A percentile compares a stretch with the other conserved stretches of the same genome.
Conservation (phyloP, 768 basidiomycete species). For the Coprinellus micaceus region DNA sequence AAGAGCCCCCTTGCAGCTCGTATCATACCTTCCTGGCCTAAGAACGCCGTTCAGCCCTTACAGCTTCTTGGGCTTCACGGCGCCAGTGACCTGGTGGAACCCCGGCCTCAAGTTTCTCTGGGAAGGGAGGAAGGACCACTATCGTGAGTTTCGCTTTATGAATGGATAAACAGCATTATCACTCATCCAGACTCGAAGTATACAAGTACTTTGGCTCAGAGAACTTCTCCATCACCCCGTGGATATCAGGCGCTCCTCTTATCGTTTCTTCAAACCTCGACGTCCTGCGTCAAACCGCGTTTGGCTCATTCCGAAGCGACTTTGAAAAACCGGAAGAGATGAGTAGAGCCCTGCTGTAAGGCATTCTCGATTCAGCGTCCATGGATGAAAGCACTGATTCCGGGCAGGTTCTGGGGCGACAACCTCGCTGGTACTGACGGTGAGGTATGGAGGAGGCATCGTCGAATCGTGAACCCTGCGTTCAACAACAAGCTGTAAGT, state of each 20-base stretch:
- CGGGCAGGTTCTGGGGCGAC: slow-evolving; percentile 39
- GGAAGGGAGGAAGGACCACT: slow-evolving; percentile 33
- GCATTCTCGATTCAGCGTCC: not conserved
- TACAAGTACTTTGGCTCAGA: slow-evolving; percentile 36
- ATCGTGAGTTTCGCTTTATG: slow-evolving; percentile 9
- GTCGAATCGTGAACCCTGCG: slow-evolving; percentile 41
- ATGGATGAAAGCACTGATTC: not conserved
- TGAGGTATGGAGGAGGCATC: slow-evolving; percentile 43
- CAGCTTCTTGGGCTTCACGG: slow-evolving; percentile 30
- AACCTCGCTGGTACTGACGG: slow-evolving; percentile 41
- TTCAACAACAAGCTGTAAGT: slow-evolving; percentile 39
- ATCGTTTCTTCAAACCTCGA: slow-evolving; percentile 46
- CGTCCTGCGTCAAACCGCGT: slow-evolving; percentile 41
- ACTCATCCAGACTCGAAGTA: slow-evolving; percentile 21
- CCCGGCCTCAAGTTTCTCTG: slow-evolving; percentile 34
- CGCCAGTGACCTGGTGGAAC: slow-evolving; percentile 44
- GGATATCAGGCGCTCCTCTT: slow-evolving; percentile 31
- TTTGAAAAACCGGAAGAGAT: slow-evolving; percentile 38
- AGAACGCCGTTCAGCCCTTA: slow-evolving; percentile 40
- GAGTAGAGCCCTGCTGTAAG: slow-evolving; percentile 31
- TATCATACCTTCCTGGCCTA: slow-evolving; percentile 36
- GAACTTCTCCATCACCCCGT: slow-evolving; percentile 38
- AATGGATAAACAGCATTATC: not conserved
- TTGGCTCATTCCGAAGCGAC: slow-evolving; percentile 34
- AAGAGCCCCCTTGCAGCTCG: slow-evolving; percentile 22